Percentiles rank a stretch among this genome's conserved stretches.
These are phyloP conservation scores for Gossypium trilobum DNA, from an alignment of 441 rosid species.

Conservation along the genomic window DNA sequence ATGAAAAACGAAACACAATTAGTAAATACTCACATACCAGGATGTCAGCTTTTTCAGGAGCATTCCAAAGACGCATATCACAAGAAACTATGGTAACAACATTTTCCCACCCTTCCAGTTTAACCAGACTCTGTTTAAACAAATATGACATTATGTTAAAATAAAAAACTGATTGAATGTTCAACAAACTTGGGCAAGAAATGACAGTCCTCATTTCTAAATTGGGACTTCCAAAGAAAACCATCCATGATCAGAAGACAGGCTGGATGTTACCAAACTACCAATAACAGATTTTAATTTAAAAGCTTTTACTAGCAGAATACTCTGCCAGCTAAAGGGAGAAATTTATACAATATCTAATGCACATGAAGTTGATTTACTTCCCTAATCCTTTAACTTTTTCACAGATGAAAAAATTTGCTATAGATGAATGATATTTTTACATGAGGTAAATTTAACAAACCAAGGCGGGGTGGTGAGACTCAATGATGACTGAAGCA, in stretches of 20 bases:
- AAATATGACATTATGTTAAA: conserved; percentile 13
- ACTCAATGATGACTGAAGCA: background rate
- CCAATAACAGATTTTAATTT: background rate
- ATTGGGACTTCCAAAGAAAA: background rate
- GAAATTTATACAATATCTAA: background rate
- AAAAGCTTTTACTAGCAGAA: conserved; percentile 1
- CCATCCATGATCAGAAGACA: background rate
- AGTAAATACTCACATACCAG: conserved; percentile 38
- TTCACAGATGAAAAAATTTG: background rate
- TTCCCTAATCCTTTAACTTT: background rate
- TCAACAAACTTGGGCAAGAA: background rate
- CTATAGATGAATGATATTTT: background rate
- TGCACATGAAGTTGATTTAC: background rate
- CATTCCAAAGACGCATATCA: conserved; percentile 90
- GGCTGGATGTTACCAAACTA: conserved; percentile 3
- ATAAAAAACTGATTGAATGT: conserved; percentile 3
- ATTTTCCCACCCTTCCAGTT: conserved; percentile 88
- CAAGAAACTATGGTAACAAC: conserved; percentile 77
- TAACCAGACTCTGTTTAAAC: conserved; percentile 67
- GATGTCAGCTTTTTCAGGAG: conserved; percentile 93
- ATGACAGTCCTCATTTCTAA: background rate
- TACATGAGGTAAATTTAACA: background rate
- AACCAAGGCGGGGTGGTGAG: background rate
- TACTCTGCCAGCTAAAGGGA: background rate
- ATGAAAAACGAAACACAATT: background rate